Evolutionary conservation across 2,329 filamentous ascomycete genomes (phyloP).

Genomic region (Xylaria multiplex): DNA sequence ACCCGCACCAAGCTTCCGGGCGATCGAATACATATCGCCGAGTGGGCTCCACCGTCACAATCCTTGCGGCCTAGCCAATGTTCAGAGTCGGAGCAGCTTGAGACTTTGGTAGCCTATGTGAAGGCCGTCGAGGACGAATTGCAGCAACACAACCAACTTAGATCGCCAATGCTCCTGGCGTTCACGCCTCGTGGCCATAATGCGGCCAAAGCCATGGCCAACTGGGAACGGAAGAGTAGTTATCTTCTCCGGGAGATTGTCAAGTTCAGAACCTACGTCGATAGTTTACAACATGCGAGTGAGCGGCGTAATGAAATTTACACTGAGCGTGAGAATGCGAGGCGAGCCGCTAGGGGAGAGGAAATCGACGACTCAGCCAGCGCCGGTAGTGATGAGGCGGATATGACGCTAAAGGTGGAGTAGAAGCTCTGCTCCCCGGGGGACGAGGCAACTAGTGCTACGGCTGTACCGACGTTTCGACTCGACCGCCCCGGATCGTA

Average conservation of each 20-base stretch:
- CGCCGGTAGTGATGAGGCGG: slow-evolving; percentile 31
- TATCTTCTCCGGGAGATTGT: slow-evolving; percentile 94
- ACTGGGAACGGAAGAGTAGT: slow-evolving; percentile 96
- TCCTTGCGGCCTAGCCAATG: slow-evolving; percentile 86
- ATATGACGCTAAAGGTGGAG: slow-evolving; percentile 37
- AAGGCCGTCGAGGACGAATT: slow-evolving; percentile 86
- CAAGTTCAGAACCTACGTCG: slow-evolving; percentile 96
- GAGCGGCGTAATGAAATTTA: slow-evolving; percentile 77
- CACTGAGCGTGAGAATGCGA: slow-evolving; percentile 63
- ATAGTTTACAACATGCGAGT: slow-evolving; percentile 79
- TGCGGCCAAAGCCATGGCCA: slow-evolving; percentile 84
- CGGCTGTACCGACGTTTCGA: background rate
- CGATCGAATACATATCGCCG: slow-evolving; percentile 83
- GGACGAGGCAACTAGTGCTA: background rate
- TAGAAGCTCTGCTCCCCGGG: slow-evolving; percentile 15
- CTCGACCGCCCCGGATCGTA: background rate
- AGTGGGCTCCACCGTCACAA: slow-evolving; percentile 90
- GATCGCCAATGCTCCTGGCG: slow-evolving; percentile 86
- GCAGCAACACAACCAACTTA: slow-evolving; percentile 85
- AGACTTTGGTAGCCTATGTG: slow-evolving; percentile 80
- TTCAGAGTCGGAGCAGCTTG: slow-evolving; percentile 82
- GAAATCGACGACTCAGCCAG: slow-evolving; percentile 53
- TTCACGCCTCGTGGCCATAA: slow-evolving; percentile 89
- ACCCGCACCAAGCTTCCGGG: slow-evolving; percentile 77
- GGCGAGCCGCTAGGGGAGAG: slow-evolving; percentile 59